A percentile compares a stretch with the other conserved stretches of the same genome.
Conservation (phyloP, 371 early-diverging fungal genomes). For the Lichtheimia ornata region DNA sequence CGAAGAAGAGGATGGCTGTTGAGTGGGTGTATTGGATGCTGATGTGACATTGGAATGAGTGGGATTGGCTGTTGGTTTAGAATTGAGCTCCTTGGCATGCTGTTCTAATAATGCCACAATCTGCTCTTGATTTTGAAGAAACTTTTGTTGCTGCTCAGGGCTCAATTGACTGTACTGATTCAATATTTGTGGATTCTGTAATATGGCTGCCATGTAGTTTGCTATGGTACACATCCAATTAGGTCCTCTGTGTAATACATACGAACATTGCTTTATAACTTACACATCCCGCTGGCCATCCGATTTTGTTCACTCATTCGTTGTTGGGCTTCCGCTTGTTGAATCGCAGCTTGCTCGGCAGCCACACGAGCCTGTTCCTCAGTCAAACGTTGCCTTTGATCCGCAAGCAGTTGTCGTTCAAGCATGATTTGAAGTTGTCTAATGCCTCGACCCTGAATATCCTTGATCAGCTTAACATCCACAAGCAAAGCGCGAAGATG, state of each 20-base stretch:
- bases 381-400: constrained; percentile 32
- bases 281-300: constrained; percentile 11
- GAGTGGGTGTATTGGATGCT: too few relatives aligned
- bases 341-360: constrained; percentile 45
- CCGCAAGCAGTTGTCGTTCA: constrained; percentile 33
- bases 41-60: too few relatives aligned
- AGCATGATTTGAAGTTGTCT: constrained; percentile 29
- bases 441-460: constrained; percentile 22
- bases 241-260: background rate
- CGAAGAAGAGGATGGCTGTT: too few relatives aligned
- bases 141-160: background rate
- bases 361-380: constrained; percentile 45
- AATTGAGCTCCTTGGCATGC: constrained; percentile 6
- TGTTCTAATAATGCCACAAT: constrained; percentile 1
- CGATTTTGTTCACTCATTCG: constrained; percentile 38
- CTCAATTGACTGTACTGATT: constrained; percentile 2
- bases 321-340: constrained; percentile 42
- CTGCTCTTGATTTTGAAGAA: background rate
- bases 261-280: background rate
- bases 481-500: background rate
- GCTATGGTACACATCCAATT: background rate
- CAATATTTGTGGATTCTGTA: constrained; percentile 1
- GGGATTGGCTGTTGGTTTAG: too few relatives aligned
- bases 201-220: background rate
- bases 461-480: too few relatives aligned